Evolutionary conservation across 2,329 filamentous ascomycete genomes (phyloP).

Genomic region (Alternaria sp.): DNA sequence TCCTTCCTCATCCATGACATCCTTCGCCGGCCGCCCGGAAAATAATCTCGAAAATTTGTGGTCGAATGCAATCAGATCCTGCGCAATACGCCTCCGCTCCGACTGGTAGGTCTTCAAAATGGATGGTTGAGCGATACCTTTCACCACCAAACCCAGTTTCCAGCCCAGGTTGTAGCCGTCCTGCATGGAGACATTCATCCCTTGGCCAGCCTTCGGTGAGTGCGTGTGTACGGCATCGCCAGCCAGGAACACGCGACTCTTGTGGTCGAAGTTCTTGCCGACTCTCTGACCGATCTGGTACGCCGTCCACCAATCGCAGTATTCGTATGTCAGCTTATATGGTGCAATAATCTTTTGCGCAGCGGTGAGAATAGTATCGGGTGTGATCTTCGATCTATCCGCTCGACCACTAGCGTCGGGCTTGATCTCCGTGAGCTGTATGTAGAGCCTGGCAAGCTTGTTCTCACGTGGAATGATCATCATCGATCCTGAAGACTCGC

Average conservation of each 20-base stretch:
- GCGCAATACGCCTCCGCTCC: slow-evolving; percentile 67
- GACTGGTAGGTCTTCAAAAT: slow-evolving; percentile 63
- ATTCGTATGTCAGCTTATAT: slow-evolving; percentile 70
- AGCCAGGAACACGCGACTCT: slow-evolving; percentile 72
- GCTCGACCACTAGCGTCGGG: slow-evolving; percentile 57
- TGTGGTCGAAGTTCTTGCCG: slow-evolving; percentile 64
- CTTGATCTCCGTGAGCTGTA: slow-evolving; percentile 66
- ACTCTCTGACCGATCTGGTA: slow-evolving; percentile 75
- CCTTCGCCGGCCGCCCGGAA: slow-evolving; percentile 62
- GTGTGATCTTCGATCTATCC: slow-evolving; percentile 70
- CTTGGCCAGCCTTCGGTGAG: slow-evolving; percentile 72
- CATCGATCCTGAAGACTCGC: slow-evolving; percentile 63
- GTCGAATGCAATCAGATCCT: slow-evolving; percentile 69
- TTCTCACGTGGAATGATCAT: slow-evolving; percentile 73
- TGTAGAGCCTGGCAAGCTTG: slow-evolving; percentile 70
- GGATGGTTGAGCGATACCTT: slow-evolving; percentile 49
- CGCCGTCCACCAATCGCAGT: slow-evolving; percentile 74
- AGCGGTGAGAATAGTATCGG: slow-evolving; percentile 68
- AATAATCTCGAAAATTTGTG: slow-evolving; percentile 59
- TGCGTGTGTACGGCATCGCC: slow-evolving; percentile 71
- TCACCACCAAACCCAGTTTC: slow-evolving; percentile 63
- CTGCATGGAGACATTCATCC: slow-evolving; percentile 78
- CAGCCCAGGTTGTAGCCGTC: slow-evolving; percentile 69
- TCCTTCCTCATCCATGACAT: slow-evolving; percentile 67
- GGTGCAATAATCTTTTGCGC: slow-evolving; percentile 72